Conservation (phyloP, 2,329 filamentous ascomycete species). For the Drechslerella dactyloides region DNA sequence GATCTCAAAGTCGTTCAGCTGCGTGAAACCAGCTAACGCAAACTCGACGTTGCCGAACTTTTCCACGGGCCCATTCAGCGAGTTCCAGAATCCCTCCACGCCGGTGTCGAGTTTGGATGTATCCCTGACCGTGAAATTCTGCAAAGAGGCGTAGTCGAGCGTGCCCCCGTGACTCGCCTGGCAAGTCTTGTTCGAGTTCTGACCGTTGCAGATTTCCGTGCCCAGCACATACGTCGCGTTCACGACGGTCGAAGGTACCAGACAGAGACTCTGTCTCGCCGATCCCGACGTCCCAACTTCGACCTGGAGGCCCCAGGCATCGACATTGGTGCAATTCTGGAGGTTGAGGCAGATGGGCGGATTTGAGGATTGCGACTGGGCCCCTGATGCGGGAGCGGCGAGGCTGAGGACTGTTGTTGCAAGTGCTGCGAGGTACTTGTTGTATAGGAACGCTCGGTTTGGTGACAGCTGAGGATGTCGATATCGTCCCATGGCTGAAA, state of each 20-base stretch:
- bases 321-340: constrained; percentile 44
- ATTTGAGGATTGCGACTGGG: neutral
- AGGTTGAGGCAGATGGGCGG: constrained; percentile 42
- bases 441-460: too few relatives aligned
- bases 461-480: neutral
- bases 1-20: constrained; percentile 36
- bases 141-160: constrained; percentile 11
- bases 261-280: constrained; percentile 33
- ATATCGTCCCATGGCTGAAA: neutral
- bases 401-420: neutral
- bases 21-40: constrained; percentile 35
- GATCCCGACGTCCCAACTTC: constrained; percentile 18
- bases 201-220: constrained; percentile 38
- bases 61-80: constrained; percentile 37
- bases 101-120: constrained; percentile 17
- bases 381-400: neutral
- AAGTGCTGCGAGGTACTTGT: neutral
- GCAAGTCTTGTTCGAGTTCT: constrained; percentile 35
- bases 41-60: constrained; percentile 41
- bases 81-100: constrained; percentile 35
- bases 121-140: constrained; percentile 15
- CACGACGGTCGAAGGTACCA: constrained; percentile 44
- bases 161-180: constrained; percentile 39
- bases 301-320: constrained; percentile 44
- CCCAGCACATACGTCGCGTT: constrained; percentile 41